Conservation (phyloP, 2,329 filamentous ascomycete species). For the Trichophyton schoenleinii region DNA sequence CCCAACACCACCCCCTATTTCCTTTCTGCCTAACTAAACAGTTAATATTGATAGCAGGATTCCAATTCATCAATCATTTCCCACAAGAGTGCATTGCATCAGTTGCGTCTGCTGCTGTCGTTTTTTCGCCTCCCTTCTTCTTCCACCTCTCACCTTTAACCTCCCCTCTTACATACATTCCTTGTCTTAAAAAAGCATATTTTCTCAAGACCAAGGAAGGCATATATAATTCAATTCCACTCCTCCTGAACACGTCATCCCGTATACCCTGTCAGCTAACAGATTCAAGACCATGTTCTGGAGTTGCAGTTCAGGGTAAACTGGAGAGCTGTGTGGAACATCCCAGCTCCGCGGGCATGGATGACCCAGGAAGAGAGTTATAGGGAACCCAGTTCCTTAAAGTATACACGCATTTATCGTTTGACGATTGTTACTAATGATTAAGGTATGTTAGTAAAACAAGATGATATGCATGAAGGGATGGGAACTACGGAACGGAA, state of each 20-base stretch:
- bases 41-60: not conserved
- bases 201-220: not conserved
- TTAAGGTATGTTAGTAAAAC: not conserved
- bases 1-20: not conserved
- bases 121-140: not conserved
- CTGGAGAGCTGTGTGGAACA: not conserved
- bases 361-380: constrained; percentile 1
- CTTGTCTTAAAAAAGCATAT: not conserved
- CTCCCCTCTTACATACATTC: not conserved
- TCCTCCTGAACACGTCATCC: constrained; percentile 3
- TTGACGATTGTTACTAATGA: constrained; percentile 26
- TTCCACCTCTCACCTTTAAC: not conserved
- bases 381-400: not conserved
- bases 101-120: not conserved
- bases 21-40: constrained; percentile 2
- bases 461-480: not conserved
- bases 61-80: not conserved
- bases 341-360: constrained; percentile 2
- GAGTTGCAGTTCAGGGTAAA: not conserved
- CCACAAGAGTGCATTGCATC: not conserved
- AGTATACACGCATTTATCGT: constrained; percentile 15
- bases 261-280: not conserved
- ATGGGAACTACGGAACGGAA: not conserved
- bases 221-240: not conserved
- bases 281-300: not conserved